These are phyloP conservation scores for Gastrolobium villosum DNA, from an alignment of 306 rosid species.

Conservation along the genomic window DNA sequence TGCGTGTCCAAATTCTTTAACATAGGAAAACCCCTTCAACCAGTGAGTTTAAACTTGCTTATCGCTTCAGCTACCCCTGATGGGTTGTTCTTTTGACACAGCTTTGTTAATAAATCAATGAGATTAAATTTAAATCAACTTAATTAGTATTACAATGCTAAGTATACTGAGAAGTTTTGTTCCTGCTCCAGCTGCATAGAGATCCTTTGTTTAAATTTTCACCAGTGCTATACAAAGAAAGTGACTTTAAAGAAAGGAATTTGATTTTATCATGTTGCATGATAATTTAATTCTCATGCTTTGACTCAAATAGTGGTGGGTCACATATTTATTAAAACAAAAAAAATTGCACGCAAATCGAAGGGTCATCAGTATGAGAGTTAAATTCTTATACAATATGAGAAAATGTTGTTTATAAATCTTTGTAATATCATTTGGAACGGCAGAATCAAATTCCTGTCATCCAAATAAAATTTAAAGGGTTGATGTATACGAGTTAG, in stretches of 20 bases:
- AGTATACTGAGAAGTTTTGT: slow-evolving; percentile 15
- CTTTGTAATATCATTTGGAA: slow-evolving; percentile 26
- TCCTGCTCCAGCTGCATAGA: slow-evolving; percentile 2
- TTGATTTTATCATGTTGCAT: too few species aligned
- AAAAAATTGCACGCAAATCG: too few species aligned
- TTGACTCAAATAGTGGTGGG: too few species aligned
- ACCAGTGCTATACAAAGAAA: slow-evolving; percentile 39
- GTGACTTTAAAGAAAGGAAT: slow-evolving; percentile 28
- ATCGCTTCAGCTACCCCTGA: not conserved
- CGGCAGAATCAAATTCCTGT: slow-evolving; percentile 57
- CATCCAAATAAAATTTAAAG: slow-evolving; percentile 23
- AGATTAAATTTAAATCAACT: not conserved
- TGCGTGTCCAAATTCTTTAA: too few species aligned
- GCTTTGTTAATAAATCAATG: not conserved
- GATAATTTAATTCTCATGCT: too few species aligned
- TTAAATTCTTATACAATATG: too few species aligned
- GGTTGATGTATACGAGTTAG: slow-evolving; percentile 49
- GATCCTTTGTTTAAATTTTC: slow-evolving; percentile 9
- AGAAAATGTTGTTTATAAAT: too few species aligned
- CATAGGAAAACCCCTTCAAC: not conserved
- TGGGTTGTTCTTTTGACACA: not conserved
- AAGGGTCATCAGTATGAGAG: too few species aligned
- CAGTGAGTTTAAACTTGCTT: not conserved
- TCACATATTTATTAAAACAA: too few species aligned
- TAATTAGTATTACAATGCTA: not conserved